Evolutionary conservation across 1,284 basidiomycete species (phyloP).

Genomic region (Trametes pubescens): DNA sequence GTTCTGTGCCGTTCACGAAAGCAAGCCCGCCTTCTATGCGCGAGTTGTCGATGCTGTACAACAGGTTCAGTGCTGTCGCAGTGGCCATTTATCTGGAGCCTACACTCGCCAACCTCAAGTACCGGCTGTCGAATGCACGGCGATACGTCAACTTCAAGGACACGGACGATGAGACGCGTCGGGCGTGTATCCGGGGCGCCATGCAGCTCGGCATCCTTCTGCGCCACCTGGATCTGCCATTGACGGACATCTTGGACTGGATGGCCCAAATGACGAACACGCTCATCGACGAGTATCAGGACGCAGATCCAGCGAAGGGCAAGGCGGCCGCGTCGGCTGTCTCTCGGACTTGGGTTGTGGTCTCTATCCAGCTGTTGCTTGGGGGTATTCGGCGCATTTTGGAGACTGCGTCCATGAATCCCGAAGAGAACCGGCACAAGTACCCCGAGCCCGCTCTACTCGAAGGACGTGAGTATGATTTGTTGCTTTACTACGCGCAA

Average conservation of each 20-base stretch:
- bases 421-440: constrained; percentile 35
- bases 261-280: constrained; percentile 67
- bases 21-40: constrained; percentile 58
- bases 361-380: constrained; percentile 61
- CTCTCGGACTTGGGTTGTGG: constrained; percentile 39
- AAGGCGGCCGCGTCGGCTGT: constrained; percentile 16
- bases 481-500: constrained; percentile 8
- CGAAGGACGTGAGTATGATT: constrained; percentile 58
- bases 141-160: constrained; percentile 74
- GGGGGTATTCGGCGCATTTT: constrained; percentile 71
- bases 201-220: constrained; percentile 79
- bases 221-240: constrained; percentile 62
- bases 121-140: constrained; percentile 67
- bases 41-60: constrained; percentile 85
- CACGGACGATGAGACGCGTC: constrained; percentile 76
- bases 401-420: constrained; percentile 56
- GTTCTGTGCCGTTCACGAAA: constrained; percentile 71
- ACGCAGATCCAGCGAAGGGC: constrained; percentile 23
- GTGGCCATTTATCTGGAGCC: constrained; percentile 82
- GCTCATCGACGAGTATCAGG: constrained; percentile 67
- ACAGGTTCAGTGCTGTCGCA: constrained; percentile 84
- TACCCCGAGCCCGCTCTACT: constrained; percentile 78
- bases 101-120: constrained; percentile 54
- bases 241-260: constrained; percentile 72
- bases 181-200: constrained; percentile 80